phyloP scores from a whole-genome alignment of 164 flowering plant genomes.

The Stephania yunnanensis region DNA sequence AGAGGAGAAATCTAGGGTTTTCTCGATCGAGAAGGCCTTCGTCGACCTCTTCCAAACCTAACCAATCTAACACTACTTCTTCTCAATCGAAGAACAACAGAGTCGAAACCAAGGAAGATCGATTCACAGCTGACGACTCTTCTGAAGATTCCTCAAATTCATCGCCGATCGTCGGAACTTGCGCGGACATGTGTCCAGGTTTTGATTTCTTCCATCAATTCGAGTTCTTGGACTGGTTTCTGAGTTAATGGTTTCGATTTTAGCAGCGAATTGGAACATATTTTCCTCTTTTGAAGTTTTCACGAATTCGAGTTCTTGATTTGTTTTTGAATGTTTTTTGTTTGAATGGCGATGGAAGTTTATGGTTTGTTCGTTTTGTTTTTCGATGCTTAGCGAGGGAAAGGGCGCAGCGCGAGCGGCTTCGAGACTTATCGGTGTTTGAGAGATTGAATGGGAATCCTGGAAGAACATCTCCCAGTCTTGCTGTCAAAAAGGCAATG shows the following conservation, averaged over 20 bases:
- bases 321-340: background rate
- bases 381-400: constrained; percentile 41
- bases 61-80: constrained; percentile 4
- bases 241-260: background rate
- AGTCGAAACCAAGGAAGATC: background rate
- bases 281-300: background rate
- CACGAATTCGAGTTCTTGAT: background rate
- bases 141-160: constrained; percentile 2
- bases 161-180: constrained; percentile 31
- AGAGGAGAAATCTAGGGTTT: constrained; percentile 7
- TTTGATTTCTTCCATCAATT: background rate
- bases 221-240: background rate
- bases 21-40: constrained; percentile 6
- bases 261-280: background rate
- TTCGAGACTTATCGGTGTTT: constrained; percentile 70
- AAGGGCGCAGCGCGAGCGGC: constrained; percentile 68
- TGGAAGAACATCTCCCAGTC: constrained; percentile 45
- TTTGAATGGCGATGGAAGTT: background rate
- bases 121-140: background rate
- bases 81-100: background rate
- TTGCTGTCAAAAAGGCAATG: constrained; percentile 82
- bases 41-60: constrained; percentile 2
- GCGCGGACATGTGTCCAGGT: constrained; percentile 57
- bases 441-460: constrained; percentile 81
- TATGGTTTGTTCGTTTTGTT: background rate